Evolutionary conservation across 495 filamentous ascomycete genomes (phyloP).

Genomic region (Tuber microsphaerosporum): DNA sequence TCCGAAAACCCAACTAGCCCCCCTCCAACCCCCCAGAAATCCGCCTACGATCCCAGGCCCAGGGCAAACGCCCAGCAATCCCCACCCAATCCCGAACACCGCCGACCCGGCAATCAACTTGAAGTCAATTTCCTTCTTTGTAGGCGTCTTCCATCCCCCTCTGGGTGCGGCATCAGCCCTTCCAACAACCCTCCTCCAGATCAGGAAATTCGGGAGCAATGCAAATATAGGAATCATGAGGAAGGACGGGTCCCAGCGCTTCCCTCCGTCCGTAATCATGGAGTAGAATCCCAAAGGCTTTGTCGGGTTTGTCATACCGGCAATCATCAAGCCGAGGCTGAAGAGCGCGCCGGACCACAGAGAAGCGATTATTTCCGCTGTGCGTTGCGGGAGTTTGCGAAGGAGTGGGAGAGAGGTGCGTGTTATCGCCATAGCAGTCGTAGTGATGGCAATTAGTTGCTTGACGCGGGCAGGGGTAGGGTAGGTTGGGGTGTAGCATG

Average conservation of each 20-base stretch:
- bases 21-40: conserved; percentile 50
- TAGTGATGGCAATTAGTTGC: conserved; percentile 39
- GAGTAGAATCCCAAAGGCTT: conserved; percentile 54
- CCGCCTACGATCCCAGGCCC: conserved; percentile 51
- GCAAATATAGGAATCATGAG: conserved; percentile 50
- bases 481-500: conserved; percentile 50
- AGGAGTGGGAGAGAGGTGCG: conserved; percentile 40
- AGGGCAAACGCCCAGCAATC: conserved; percentile 52
- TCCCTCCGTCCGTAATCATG: conserved; percentile 44
- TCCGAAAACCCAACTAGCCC: conserved; percentile 48
- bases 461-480: conserved; percentile 43
- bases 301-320: conserved; percentile 51
- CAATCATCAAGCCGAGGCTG: conserved; percentile 51
- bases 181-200: conserved; percentile 26
- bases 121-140: conserved; percentile 50
- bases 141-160: conserved; percentile 49
- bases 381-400: conserved; percentile 14
- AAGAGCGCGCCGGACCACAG: conserved; percentile 51
- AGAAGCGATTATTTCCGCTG: conserved; percentile 40
- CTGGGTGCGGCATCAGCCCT: conserved; percentile 43
- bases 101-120: conserved; percentile 50
- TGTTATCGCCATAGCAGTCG: conserved; percentile 38
- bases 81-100: conserved; percentile 54
- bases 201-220: conserved; percentile 39
- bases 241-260: conserved; percentile 49